Conservation (phyloP, 2,329 filamentous ascomycete genomes). For the Exophiala sp. region DNA sequence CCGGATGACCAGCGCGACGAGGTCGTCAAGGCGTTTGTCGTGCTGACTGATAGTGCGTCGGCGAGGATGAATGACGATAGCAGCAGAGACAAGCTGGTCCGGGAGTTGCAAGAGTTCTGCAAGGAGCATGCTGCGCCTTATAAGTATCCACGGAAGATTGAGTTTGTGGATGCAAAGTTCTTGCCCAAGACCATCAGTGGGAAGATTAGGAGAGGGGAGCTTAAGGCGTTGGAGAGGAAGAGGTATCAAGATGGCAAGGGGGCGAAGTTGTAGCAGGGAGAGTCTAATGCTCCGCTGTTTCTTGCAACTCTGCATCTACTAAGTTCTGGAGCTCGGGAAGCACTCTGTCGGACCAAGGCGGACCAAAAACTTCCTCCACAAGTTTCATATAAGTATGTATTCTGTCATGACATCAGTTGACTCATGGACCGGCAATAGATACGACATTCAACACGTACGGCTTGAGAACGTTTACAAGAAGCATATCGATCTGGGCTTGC, state of each 20-base stretch:
- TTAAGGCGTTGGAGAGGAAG: slow-evolving; percentile 38
- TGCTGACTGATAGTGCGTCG: slow-evolving; percentile 29
- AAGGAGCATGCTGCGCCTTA: slow-evolving; percentile 41
- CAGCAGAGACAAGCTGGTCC: slow-evolving; percentile 25
- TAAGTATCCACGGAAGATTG: slow-evolving; percentile 41
- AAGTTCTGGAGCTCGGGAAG: no score
- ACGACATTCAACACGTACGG: no score
- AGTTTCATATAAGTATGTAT: no score
- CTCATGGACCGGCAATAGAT: no score
- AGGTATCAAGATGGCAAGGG: slow-evolving; percentile 16
- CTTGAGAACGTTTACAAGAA: no score
- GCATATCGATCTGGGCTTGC: no score
- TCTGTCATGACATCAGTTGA: no score
- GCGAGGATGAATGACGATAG: not conserved
- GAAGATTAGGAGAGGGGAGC: slow-evolving; percentile 37
- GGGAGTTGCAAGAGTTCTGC: slow-evolving; percentile 41
- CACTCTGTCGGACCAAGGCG: no score
- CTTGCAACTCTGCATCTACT: no score
- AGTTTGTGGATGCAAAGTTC: slow-evolving; percentile 38
- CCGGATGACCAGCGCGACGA: slow-evolving; percentile 38
- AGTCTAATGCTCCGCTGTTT: no score
- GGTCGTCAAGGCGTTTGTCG: slow-evolving; percentile 42
- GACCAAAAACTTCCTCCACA: no score
- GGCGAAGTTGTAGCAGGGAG: slow-evolving; percentile 16
- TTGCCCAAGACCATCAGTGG: slow-evolving; percentile 41